These are phyloP conservation scores for Talaromyces sp. DNA, from an alignment of 2,329 filamentous ascomycete genomes.

Conservation along the genomic window DNA sequence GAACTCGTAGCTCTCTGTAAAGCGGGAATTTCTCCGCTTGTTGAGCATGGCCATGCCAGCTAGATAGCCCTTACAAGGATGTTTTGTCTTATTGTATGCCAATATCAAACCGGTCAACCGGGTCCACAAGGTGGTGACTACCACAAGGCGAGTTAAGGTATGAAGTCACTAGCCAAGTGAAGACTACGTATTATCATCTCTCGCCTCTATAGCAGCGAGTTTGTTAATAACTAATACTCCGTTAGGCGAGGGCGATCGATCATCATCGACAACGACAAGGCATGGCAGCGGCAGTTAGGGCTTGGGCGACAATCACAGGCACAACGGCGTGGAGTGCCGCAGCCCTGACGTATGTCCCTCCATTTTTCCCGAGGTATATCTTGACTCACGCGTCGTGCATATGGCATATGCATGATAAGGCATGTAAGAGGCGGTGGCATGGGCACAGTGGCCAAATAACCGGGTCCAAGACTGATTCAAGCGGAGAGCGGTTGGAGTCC, in stretches of 20 bases:
- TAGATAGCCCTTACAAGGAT: neutral
- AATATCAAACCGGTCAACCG: neutral
- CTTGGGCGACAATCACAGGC: neutral
- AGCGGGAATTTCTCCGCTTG: constrained; percentile 8
- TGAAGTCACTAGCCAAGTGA: neutral
- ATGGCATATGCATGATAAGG: neutral
- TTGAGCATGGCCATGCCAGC: neutral
- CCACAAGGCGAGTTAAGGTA: neutral
- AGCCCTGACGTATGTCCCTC: neutral
- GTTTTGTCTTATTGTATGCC: neutral
- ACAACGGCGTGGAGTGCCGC: neutral
- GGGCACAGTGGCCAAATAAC: neutral
- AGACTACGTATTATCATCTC: neutral
- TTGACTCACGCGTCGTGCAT: neutral
- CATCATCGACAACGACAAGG: neutral
- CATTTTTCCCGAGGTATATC: neutral
- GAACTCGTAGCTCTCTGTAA: constrained; percentile 12
- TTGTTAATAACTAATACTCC: neutral
- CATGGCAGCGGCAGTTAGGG: neutral
- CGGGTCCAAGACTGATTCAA: neutral
- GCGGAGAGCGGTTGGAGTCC: neutral
- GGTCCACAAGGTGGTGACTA: neutral
- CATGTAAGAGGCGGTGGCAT: neutral
- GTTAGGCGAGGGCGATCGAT: neutral
- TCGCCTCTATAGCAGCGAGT: neutral